Base-by-base conservation (phyloP, 2,329 filamentous ascomycete genomes). In the Cladosporium sphaerospermum region DNA sequence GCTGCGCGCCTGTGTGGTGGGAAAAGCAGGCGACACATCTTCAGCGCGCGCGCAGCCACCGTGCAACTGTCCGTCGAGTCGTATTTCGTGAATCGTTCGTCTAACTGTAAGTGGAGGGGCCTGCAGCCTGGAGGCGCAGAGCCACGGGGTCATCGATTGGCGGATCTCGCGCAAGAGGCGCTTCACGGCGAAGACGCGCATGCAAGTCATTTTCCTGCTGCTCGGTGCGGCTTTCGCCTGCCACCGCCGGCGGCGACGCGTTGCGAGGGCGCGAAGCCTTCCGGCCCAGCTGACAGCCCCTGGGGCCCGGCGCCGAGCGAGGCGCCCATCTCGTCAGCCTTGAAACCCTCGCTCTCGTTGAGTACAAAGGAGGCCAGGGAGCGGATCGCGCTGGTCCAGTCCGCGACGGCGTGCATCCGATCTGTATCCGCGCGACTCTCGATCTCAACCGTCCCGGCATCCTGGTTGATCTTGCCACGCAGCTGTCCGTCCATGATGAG, bases 401-500 rank as follows among this genome's bases (percentile, higher is more conserved):
- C 78, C 58, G 82, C 75, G 65, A 97, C 79, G 33, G 89, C 86
- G 53, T 78, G 75, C 56, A 89, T 77, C 57, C 90, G 86, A 66
- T 88, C 85, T 43, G 80, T 79, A 71, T 96, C 89, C 43, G 80
- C 84, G 52, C 79, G 76, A 54, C 83, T 86, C 56, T 85, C 83
- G 56, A 96, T 89, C 70, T 90, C 83, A 18, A 99, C 84, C 0
- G 84, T 88, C 44, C 92, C 90, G 54, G 82, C 80, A 70, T 90
- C 84, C 73, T 97, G 89, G 71, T 99, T 88, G 65, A 99, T 92
- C 70, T 86, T 87, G 57, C 89, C 93, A 47, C 84, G 79, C 60
- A 99, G 84, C 68, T 90, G 89, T 64, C 88, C 85, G 67, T 96
- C 89, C 56, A 96, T 81, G 59, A 99, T 97, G 50, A 97, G 77